phyloP scores from a whole-genome alignment of 2,329 filamentous ascomycete genomes.

The Fusarium sulawesiense region DNA sequence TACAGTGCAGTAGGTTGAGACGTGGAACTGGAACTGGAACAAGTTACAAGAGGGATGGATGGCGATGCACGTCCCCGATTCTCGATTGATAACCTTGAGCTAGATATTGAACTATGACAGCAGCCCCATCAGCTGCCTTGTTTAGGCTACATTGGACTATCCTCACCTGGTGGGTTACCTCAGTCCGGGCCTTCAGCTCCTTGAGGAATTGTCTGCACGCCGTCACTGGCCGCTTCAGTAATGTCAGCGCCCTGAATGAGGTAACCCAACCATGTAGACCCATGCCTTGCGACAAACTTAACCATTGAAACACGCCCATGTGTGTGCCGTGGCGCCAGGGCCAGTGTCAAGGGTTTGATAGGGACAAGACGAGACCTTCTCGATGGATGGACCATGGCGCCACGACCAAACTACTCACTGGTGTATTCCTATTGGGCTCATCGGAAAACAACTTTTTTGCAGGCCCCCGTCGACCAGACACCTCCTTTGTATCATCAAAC shows the following conservation, averaged over 20 bases:
- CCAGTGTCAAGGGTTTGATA: conserved; percentile 17
- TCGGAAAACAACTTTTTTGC: conserved; percentile 4
- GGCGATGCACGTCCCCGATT: conserved; percentile 33
- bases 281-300: conserved; percentile 1
- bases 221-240: conserved; percentile 19
- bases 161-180: conserved; percentile 13
- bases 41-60: conserved; percentile 15
- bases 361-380: conserved; percentile 5
- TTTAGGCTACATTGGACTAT: conserved; percentile 12
- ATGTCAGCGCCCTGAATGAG: conserved; percentile 28
- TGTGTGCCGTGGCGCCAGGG: conserved; percentile 30
- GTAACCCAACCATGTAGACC: conserved; percentile 22
- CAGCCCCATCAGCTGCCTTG: conserved; percentile 27
- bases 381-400: conserved; percentile 10
- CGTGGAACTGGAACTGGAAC: conserved; percentile 15
- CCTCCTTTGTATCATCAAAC: conserved; percentile 19
- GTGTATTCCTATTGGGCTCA: conserved; percentile 11
- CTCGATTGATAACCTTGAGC: conserved; percentile 37
- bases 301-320: conserved; percentile 34
- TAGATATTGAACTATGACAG: conserved; percentile 28
- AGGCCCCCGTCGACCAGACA: conserved; percentile 17
- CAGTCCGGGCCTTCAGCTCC: conserved; percentile 35
- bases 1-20: background rate
- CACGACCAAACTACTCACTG: conserved; percentile 21
- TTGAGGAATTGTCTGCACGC: conserved; percentile 15